phyloP scores from a whole-genome alignment of 306 rosid genomes.

The Potentilla sterilis region DNA sequence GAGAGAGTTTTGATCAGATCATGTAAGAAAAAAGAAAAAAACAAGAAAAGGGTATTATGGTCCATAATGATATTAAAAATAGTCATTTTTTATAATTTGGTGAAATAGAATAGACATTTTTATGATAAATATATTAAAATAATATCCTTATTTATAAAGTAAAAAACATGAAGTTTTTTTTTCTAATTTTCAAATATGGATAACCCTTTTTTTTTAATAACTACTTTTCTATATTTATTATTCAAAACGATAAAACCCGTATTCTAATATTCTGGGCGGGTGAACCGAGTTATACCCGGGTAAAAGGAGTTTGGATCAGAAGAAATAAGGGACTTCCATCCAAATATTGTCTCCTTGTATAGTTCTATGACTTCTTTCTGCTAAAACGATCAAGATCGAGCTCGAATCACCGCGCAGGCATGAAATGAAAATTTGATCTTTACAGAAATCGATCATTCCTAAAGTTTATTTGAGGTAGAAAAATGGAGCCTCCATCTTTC shows the following conservation, averaged over 20 bases:
- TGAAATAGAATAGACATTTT: too few relatives aligned
- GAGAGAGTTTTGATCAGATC: too few relatives aligned
- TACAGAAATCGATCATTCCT: neutral
- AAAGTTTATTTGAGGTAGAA: neutral
- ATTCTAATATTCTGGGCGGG: neutral
- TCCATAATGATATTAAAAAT: too few relatives aligned
- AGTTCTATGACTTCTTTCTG: neutral
- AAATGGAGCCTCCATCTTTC: slow-evolving; percentile 74
- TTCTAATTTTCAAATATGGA: too few relatives aligned
- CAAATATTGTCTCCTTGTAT: neutral
- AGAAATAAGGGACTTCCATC: neutral
- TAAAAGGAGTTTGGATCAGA: slow-evolving; percentile 2
- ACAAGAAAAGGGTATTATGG: too few relatives aligned
- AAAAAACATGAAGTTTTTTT: too few relatives aligned
- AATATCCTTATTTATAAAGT: too few relatives aligned
- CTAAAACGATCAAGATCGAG: neutral
- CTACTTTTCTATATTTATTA: too few relatives aligned
- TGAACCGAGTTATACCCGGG: slow-evolving; percentile 8
- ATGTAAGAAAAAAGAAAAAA: too few relatives aligned
- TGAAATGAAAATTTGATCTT: slow-evolving; percentile 8
- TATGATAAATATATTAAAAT: too few relatives aligned
- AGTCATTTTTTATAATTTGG: too few relatives aligned
- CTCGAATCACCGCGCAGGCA: neutral
- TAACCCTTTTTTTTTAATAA: too few relatives aligned
- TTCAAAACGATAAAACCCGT: neutral